Percentiles rank a stretch among this genome's conserved stretches.
Conservation (phyloP, 306 rosid species). For the Quillaja saponaria region DNA sequence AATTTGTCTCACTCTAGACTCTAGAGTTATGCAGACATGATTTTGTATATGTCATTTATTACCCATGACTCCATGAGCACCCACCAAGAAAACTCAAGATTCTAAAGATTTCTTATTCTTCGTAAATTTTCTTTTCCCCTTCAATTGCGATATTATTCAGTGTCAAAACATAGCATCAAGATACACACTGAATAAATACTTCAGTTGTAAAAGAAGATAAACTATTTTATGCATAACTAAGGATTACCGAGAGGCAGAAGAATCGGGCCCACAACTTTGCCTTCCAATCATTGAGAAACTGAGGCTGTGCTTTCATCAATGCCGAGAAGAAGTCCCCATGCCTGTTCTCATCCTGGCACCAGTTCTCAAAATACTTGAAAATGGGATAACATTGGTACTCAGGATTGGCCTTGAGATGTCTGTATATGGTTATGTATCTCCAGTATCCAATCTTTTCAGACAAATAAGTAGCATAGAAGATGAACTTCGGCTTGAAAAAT, state of each 20-base stretch:
- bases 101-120: neutral
- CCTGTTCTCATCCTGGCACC: conserved; percentile 99
- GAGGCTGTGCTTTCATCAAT: conserved; percentile 98
- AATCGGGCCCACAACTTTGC: conserved; percentile 95
- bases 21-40: neutral
- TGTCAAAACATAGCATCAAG: neutral
- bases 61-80: neutral
- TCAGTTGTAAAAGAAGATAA: conserved; percentile 7
- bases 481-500: conserved; percentile 95
- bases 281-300: conserved; percentile 98
- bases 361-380: conserved; percentile 96
- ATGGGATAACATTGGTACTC: conserved; percentile 94
- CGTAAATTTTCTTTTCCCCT: neutral
- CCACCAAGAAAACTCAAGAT: neutral
- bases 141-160: neutral
- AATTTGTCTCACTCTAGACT: neutral
- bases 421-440: conserved; percentile 95
- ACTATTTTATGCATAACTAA: neutral
- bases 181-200: conserved; percentile 2
- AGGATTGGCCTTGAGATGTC: conserved; percentile 91
- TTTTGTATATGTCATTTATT: conserved; percentile 13
- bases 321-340: conserved; percentile 99
- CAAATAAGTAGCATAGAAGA: conserved; percentile 93
- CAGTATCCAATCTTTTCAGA: conserved; percentile 99
- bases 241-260: conserved; percentile 90